Evolutionary conservation across 805 yeast species (phyloP), one percentile per base, ranked within the genome.

Genomic region (Barnettozyma sp.): DNA sequence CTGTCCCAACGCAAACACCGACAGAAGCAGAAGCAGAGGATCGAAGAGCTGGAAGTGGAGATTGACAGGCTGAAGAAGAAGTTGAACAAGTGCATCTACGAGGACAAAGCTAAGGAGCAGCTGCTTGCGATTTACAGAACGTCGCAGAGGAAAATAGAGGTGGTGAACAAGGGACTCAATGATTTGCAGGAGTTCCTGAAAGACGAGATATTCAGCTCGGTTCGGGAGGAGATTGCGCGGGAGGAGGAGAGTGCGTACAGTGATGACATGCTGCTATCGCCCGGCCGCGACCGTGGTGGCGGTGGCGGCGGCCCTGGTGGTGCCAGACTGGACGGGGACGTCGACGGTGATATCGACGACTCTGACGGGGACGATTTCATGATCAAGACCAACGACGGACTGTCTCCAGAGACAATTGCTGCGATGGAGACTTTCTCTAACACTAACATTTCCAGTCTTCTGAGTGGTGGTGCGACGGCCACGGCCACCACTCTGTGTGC

Each of bases 1-100:
- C 35, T 41, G 12, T 33, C 38, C n/a, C 44, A 41, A 30, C 30
- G 44, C 3, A 41, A 41, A 21, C 44, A 41, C 30, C 26, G 44
- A 7, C 36, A 35, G 31, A 41, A 41, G 23, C 44, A 41, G 28
- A 39, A 41, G 20, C 44, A 41, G 13, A 23, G 41, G 19, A 34
- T 41, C 10, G 35, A 38, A 15, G 44, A 38, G n/a, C 37, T 41
- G 11, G 44, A 41, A 18, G 14, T 16, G 7, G 34, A 41, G 21
- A 22, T 35, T 11, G 26, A 17, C 5, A 26, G 9, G 5, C 29
- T 41, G 9, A 41, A 39, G 5, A 25, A 25, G 25, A 31, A 33
- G 10, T 23, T 41, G n/a, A 41, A 34, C 24, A 20, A 30, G 10
- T 32, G 39, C 27, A 27, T 41, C 10, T 38, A 41, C 17, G 25